phyloP scores from a whole-genome alignment of 176 grass and related monocot genomes.

The Cenchrus fungigraminus region DNA sequence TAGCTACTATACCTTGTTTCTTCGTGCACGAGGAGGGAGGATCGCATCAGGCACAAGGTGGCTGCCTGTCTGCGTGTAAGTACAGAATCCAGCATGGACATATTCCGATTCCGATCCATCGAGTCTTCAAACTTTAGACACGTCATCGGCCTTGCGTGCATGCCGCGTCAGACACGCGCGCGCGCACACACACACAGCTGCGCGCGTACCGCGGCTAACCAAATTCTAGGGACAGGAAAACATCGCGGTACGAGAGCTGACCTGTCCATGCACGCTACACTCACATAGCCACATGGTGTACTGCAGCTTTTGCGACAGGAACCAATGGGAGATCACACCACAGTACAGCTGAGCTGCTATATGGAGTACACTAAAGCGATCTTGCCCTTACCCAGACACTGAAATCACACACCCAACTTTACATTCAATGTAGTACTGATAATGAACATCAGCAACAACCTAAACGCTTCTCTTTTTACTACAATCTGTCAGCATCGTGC shows the following conservation, averaged over 20 bases:
- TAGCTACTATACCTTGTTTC: not conserved
- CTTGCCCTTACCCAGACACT: not conserved
- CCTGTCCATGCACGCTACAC: constrained; percentile 22
- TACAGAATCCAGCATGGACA: constrained; percentile 18
- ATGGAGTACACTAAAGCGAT: constrained; percentile 4
- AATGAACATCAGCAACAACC: no score
- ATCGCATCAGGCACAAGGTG: not conserved
- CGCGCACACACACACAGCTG: not conserved
- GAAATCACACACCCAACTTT: not conserved
- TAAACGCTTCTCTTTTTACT: not conserved
- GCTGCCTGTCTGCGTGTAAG: not conserved
- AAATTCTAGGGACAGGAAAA: constrained; percentile 38
- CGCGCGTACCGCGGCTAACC: constrained; percentile 4
- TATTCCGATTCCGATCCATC: not conserved
- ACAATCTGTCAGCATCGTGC: constrained; percentile 1
- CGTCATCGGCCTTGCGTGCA: not conserved
- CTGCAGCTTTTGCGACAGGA: constrained; percentile 28
- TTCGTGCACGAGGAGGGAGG: not conserved
- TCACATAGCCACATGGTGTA: constrained; percentile 23
- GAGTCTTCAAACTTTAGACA: not conserved
- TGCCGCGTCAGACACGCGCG: not conserved
- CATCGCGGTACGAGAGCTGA: not conserved
- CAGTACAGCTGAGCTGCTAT: constrained; percentile 7
- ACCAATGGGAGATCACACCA: not conserved
- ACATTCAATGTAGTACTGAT: not conserved